phyloP scores from a whole-genome alignment of 805 yeast species.

The Metschnikowia noctiluminum region DNA sequence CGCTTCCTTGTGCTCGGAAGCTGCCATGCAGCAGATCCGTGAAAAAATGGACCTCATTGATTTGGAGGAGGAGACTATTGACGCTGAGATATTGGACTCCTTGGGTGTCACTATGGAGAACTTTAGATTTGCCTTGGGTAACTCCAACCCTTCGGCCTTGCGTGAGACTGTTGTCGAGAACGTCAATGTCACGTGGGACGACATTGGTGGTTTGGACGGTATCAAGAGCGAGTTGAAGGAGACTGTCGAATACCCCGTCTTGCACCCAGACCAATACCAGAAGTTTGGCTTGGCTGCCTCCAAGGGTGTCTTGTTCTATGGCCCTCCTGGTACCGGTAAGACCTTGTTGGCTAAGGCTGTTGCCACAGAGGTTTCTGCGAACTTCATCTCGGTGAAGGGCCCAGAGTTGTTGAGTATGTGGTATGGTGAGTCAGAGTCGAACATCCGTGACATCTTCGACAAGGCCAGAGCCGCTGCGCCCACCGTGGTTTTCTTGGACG shows the following conservation, averaged over 20 bases:
- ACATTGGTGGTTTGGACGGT: constrained; percentile 96
- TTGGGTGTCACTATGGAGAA: constrained; percentile 98
- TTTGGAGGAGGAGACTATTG: constrained; percentile 92
- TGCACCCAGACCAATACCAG: constrained; percentile 98
- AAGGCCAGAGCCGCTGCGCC: constrained; percentile 99
- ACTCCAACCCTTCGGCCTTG: constrained; percentile 96
- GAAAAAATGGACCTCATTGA: constrained; percentile 99
- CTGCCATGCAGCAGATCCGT: constrained; percentile 99
- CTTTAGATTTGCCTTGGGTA: constrained; percentile 95
- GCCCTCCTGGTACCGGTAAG: constrained; percentile 99
- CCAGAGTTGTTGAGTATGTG: constrained; percentile 97
- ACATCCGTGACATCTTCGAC: constrained; percentile 95
- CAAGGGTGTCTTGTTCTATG: constrained; percentile 96
- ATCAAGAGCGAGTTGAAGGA: constrained; percentile 97
- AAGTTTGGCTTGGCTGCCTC: constrained; percentile 98
- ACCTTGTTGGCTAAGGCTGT: constrained; percentile 97
- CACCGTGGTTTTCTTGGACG: constrained; percentile 97
- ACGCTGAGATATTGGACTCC: constrained; percentile 93
- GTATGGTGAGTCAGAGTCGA: constrained; percentile 98
- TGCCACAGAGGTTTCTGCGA: constrained; percentile 98
- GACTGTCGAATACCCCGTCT: constrained; percentile 97
- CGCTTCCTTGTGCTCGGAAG: constrained; percentile 98
- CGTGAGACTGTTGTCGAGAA: constrained; percentile 99
- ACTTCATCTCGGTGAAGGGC: constrained; percentile 95
- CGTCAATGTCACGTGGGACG: constrained; percentile 99